Evolutionary conservation across 768 basidiomycete species (phyloP), one percentile per base, ranked within the genome.

Genomic region (Rhodotorula kratochvilovae): DNA sequence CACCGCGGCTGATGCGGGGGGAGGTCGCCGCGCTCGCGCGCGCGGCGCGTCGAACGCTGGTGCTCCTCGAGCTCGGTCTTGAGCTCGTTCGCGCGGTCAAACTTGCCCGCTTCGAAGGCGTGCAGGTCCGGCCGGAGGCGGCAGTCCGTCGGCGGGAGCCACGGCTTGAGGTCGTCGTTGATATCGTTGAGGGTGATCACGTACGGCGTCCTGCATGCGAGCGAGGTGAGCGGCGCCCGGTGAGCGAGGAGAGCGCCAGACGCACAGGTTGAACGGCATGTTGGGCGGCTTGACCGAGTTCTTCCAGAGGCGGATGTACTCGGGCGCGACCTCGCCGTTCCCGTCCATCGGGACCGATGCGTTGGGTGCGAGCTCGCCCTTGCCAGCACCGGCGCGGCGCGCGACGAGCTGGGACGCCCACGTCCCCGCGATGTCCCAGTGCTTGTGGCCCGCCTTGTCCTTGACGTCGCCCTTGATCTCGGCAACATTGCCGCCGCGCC

Each of bases 361-460:
- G 76, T 94, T 91, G 0, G 92, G 92, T 65, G 88, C 84, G 21
- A 92, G 83, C 53, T 82, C 83, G 19, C 86, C 87, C 53, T 80
- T 80, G 16, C 85, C 82, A 5, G 84, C 83, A 17, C 89, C 89
- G 15, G 86, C 85, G 31, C 86, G 85, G 17, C 91, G 86, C 29
- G 92, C 92, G 63, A 98, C 88, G 46, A 98, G 87, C 78, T 97
- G 94, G 55, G 90, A 90, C 78, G 91, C 92, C 95, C 94, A 98
- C 4, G 92, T 86, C 10, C 94, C 94, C 0, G 93, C 93, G 59
- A 97, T 92, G 67, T 95, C 92, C 81, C 94, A 90, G 0, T 84
- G 86, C 42, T 88, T 82, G 31, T 84, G 82, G 17, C 90, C 92
- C 0, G 81, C 75, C 2, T 85, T 79, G 77, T 91, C 88, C 68